Evolutionary conservation across 2,329 filamentous ascomycete genomes (phyloP), one percentile per base, ranked within the genome.

Genomic region (Stagonosporopsis chrysanthemi): DNA sequence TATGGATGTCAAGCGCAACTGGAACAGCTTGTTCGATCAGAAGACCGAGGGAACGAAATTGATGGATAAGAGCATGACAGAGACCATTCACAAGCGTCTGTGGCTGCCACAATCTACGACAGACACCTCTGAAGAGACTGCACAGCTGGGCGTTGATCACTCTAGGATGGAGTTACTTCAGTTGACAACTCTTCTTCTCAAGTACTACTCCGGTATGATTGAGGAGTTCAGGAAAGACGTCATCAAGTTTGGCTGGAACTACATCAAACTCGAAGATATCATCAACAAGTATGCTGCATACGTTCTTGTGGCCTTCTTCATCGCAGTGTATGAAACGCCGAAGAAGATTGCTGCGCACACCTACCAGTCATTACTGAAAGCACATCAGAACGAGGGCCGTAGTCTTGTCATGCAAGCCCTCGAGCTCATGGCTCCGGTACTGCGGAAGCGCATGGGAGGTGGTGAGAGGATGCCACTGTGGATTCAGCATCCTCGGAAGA

Each of bases 271-370:
- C n/a, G 96, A 99, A 71, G 95, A 99, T 75, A 91, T 97, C 55
- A 97, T 99, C 80, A 99, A 98, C 81, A 99, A 99, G 77, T 95
- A 98, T 75, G 95, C 94, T 0, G 93, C 95, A 2, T 99, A 99
- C 69, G 94, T 97, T 5, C 87, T 99, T 6, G 96, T 99, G 60
- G 92, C 91, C 2, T 99, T 97, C 77, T 99, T 99, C 79, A 97
- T 99, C 68, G 91, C 92, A 0, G 90, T 96, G 63, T 99, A 96
- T 72, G 96, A 99, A 68, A 98, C 95, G 0, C 96, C 95, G 0
- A 85, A 91, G 12, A 99, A 98, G 83, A 98, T 99, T 53, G 92
- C 95, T 3, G 90, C 90, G 19, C 94, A 98, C 75, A 93, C 99
- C 22, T 99, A 99, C 72, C 88, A 95, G 63, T 92, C 92, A 2